Evolutionary conservation across 2,329 filamentous ascomycete species (phyloP).

Genomic region (Botrytis medusae): DNA sequence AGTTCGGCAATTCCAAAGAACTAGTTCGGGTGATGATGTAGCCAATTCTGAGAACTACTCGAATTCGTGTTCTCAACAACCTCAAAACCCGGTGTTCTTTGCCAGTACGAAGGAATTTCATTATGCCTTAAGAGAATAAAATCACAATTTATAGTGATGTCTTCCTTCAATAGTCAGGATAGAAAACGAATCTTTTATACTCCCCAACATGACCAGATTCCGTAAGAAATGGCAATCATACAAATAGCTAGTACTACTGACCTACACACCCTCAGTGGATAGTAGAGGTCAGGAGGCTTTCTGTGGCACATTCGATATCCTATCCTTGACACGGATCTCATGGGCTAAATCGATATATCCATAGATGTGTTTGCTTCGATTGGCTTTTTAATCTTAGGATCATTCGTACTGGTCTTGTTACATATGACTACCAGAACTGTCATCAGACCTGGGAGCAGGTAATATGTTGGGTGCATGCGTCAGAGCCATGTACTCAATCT

Average conservation of each 20-base stretch:
- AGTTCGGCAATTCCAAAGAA: no score
- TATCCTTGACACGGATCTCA: not conserved
- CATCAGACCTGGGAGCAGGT: not conserved
- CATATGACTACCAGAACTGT: not conserved
- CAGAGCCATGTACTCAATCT: not conserved
- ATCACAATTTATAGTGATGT: not conserved
- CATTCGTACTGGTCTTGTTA: not conserved
- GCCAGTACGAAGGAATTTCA: not conserved
- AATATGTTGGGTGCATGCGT: no score
- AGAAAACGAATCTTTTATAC: not conserved
- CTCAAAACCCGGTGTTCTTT: not conserved
- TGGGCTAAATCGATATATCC: not conserved
- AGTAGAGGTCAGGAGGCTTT: not conserved
- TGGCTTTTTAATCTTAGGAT: not conserved
- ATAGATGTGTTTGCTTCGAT: not conserved
- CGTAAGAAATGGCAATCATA: no score
- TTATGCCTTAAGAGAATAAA: not conserved
- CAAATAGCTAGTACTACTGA: not conserved
- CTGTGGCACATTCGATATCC: not conserved
- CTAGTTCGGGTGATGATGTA: accelerated
- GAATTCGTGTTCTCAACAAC: not conserved
- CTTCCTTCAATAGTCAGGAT: not conserved
- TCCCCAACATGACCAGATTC: not conserved
- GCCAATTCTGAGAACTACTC: not conserved
- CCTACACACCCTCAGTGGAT: not conserved